These are phyloP conservation scores for Elaeis guineensis DNA, from an alignment of 176 grass and related monocot genomes.

Conservation along the genomic window DNA sequence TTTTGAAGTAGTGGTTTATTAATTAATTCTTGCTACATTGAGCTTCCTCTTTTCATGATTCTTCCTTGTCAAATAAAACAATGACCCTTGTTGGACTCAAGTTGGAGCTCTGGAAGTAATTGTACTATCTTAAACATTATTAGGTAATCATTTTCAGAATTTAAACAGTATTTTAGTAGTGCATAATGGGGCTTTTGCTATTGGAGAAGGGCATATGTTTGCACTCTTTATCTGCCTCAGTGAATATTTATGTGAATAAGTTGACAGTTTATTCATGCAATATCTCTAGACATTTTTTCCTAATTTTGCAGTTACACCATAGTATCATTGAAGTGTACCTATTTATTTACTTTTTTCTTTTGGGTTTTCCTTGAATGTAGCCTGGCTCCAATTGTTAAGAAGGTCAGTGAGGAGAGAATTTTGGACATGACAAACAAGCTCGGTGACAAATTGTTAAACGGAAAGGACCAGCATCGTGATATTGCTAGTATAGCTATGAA, in stretches of 20 bases:
- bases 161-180: too few relatives aligned
- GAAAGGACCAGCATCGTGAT: conserved; percentile 96
- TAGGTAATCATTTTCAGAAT: too few relatives aligned
- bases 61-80: too few relatives aligned
- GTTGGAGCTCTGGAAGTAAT: too few relatives aligned
- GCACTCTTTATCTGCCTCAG: too few relatives aligned
- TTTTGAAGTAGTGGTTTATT: neutral
- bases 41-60: too few relatives aligned
- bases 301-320: neutral
- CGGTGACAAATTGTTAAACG: conserved; percentile 85
- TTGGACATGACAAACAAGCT: conserved; percentile 89
- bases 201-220: too few relatives aligned
- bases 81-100: too few relatives aligned
- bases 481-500: conserved; percentile 96
- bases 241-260: neutral
- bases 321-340: neutral
- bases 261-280: too few relatives aligned
- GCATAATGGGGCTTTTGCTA: too few relatives aligned
- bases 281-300: neutral
- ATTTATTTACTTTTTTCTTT: neutral
- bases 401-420: conserved; percentile 77
- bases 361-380: conserved; percentile 26
- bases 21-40: too few relatives aligned
- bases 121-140: too few relatives aligned
- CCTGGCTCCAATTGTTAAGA: conserved; percentile 92